Base-by-base conservation (phyloP, 169 alveolate species). In the Cytauxzoon felis region DNA sequence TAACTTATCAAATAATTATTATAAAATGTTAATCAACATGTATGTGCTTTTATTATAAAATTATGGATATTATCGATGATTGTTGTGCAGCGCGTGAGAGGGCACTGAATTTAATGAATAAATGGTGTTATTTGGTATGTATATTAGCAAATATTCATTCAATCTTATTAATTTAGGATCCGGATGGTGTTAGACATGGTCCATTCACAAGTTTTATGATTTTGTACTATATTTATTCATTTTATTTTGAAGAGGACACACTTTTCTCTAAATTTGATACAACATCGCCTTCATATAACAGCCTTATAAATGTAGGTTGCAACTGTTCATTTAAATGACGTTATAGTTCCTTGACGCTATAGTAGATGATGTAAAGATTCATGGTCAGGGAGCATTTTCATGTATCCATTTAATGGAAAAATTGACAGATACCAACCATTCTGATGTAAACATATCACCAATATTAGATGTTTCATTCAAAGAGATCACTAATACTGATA, bases 121-220 rank as follows among this genome's bases (percentile, higher is more conserved):
- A 11, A 40, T 73, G 84, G 84, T 73, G 26, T 36, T 73, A 73
- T 41, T 23, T 23, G 84, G 84, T 73, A 54, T 8, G 78, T 51
- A 21, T 24, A n/a, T n/a, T n/a, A n/a, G n/a, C n/a, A n/a, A n/a
- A n/a, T 11, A 19, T 11, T 26, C 8, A 1, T 30, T 24, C 7
- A 8, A n/a, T n/a, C 1, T 27, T 40, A 66, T 42, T 18, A 1
- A 7, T 18, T 64, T 42, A 73, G 84, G 84, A 51, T 41, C 18
- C 19, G 13, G 19, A 6, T 18, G 78, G 72, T 13, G n/a, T 23
- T 48, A 53, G 36, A 3, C 58, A 64, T 47, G 84, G 84, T 29
- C 84, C 84, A 2, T 58, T 63, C 2, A 58, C 53, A 26, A 30
- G 70, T 16, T 73, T 73, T 26, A 40, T 45, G 40, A 50, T 73